phyloP scores from a whole-genome alignment of 257 asterid genomes.

The Primulina huaijiensis region DNA sequence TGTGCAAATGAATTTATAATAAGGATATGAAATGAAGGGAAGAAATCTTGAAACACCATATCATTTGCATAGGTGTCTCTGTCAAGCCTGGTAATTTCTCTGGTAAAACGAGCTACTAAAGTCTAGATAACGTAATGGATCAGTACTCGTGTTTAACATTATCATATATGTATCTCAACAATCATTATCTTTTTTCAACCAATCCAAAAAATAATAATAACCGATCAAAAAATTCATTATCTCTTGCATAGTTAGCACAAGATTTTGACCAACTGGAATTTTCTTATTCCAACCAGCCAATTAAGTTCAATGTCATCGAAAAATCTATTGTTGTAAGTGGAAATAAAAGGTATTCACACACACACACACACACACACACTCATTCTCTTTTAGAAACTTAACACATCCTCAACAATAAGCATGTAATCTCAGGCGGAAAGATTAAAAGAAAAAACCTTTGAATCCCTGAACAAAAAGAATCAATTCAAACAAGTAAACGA shows the following conservation, averaged over 20 bases:
- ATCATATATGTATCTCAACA: constrained; percentile 18
- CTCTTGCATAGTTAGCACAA: constrained; percentile 11
- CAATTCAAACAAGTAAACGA: constrained; percentile 8
- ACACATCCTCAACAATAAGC: background rate
- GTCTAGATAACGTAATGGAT: too few relatives aligned
- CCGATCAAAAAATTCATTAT: background rate
- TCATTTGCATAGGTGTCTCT: constrained; percentile 15
- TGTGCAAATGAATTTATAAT: constrained; percentile 10
- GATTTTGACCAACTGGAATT: constrained; percentile 11
- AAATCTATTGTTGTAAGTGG: too few relatives aligned
- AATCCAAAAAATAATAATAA: too few relatives aligned
- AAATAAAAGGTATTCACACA: too few relatives aligned
- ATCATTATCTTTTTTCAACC: background rate
- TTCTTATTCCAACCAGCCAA: background rate
- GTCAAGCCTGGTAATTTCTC: constrained; percentile 15
- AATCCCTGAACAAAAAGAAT: constrained; percentile 6
- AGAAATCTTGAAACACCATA: background rate
- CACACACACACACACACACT: too few relatives aligned
- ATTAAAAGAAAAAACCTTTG: constrained; percentile 5
- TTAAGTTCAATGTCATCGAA: too few relatives aligned
- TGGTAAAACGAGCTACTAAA: constrained; percentile 12
- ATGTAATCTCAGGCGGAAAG: background rate
- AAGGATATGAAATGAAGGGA: constrained; percentile 19
- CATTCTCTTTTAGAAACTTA: too few relatives aligned
- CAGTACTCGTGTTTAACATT: constrained; percentile 16